Percentiles rank a stretch among this genome's conserved stretches.
These are phyloP conservation scores for Venturia oleaginea DNA, from an alignment of 2,329 filamentous ascomycete species.

Conservation along the genomic window DNA sequence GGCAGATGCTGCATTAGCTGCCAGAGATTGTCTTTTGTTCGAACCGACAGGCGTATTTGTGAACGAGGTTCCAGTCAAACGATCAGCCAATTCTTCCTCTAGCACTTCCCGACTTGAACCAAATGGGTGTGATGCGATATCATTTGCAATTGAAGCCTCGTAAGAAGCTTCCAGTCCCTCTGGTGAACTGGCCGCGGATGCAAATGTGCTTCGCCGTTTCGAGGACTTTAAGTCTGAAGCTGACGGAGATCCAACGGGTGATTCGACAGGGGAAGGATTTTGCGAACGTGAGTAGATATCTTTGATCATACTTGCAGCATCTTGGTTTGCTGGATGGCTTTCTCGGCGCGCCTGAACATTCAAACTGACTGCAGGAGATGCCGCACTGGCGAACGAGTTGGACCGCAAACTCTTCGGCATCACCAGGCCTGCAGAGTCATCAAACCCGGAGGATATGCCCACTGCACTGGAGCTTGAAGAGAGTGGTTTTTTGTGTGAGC, in stretches of 20 bases:
- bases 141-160: neutral
- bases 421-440: slow-evolving; percentile 16
- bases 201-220: neutral
- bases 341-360: slow-evolving; percentile 50
- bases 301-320: slow-evolving; percentile 57
- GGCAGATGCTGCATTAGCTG: slow-evolving; percentile 34
- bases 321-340: slow-evolving; percentile 49
- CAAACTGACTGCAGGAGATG: slow-evolving; percentile 57
- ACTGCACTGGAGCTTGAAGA: slow-evolving; percentile 16
- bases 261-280: slow-evolving; percentile 9
- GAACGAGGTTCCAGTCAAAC: slow-evolving; percentile 29
- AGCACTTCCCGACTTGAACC: neutral
- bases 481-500: neutral
- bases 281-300: slow-evolving; percentile 53
- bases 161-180: neutral
- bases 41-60: slow-evolving; percentile 20
- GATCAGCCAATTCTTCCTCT: slow-evolving; percentile 19
- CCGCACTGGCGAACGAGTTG: slow-evolving; percentile 52
- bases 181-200: neutral
- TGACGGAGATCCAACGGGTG: slow-evolving; percentile 8
- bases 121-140: neutral
- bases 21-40: neutral
- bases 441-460: slow-evolving; percentile 20
- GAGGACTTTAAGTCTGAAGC: neutral
- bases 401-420: slow-evolving; percentile 50